Evolutionary conservation across 345 rosid species (phyloP), one percentile per base, ranked within the genome.

Genomic region (Boechera retrofracta): DNA sequence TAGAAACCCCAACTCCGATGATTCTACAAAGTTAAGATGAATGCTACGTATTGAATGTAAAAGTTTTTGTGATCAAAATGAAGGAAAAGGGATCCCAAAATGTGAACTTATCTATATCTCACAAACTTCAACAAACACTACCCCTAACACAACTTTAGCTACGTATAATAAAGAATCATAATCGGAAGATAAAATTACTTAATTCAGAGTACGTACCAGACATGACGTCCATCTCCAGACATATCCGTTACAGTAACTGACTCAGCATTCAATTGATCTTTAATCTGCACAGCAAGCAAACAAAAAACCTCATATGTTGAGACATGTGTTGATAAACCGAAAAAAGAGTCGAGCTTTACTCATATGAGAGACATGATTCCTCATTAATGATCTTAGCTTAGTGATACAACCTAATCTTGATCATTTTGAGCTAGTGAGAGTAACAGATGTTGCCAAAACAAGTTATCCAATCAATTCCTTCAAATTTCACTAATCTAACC

Each of bases 181-280:
- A 31, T 1, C 1, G 26, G 28, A 57, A 59, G 64, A 38, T 21
- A 4, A 72, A 13, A 64, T 31, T 38, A 49, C 48, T 13, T 65
- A 66, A 13, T 9, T 3, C 36, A 59, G 45, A 61, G 51, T 24
- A 67, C 74, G 77, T 77, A 94, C 98, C 89, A 84, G 72, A 94
- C 97, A 83, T 94, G 98, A 2, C 97, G 88, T 56, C 98, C 97
- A 75, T 94, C 98, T n/a, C 98, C 97, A 73, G 91, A 88, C 69
- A 93, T 91, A 83, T 94, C 98, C 75, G 82, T 86, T 9, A 94
- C 98, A 12, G 74, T 48, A 54, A 91, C 98, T 4, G 87, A 90
- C 59, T 94, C 97, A 38, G 98, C 95, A 80, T 84, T 72, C 54
- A 94, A 72, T 29, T 89, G 83, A 48, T 94, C 93, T 84, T 86